Evolutionary conservation across 805 yeast species (phyloP), one percentile per base, ranked within the genome.

Genomic region (Candida parachauliodes): DNA sequence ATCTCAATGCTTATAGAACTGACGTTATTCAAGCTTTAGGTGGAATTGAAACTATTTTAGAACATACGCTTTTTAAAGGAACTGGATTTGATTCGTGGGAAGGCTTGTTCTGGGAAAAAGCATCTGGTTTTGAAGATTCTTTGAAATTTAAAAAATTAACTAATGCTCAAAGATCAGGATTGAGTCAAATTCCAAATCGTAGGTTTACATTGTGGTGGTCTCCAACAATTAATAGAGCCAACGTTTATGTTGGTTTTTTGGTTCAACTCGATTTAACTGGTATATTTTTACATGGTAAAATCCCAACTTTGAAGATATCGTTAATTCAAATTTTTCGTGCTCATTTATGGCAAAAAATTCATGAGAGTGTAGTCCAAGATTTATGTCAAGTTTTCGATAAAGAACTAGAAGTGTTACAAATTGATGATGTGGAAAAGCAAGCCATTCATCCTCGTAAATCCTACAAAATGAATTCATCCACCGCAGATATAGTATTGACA

Each of bases 171-270:
- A 72, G 98, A 52, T 83, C 96, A 4, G 99, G 99, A 56, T 73
- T 93, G 47, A 86, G 94, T 54, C 99, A 93, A 64, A 91, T 93
- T 52, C 99, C 99, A 3, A 93, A 93, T 56, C 81, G 99, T 57
- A 76, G 99, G 32, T 93, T 93, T 56, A 93, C 98, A 0, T 66
- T 93, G 21, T 93, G 99, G 99, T 93, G 99, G 99, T 88, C 97
- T 0, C 99, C 99, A 5, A 93, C 99, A 0, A 93, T 93, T 51
- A 93, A 93, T 54, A 76, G 99, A 46, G 98, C 98, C 5, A 93
- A 93, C 54, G 98, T 93, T 18, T 93, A 93, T 55, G 97, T 93
- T 40, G 99, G 99, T 19, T 93, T 93, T 66, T 70, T 89, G 53
- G 98, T 93, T 20, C 99, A 93, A 57, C 70, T 93, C 31, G 99